These are phyloP conservation scores for Silene uniflora DNA, from an alignment of 148 eudicot genomes.

Conservation along the genomic window DNA sequence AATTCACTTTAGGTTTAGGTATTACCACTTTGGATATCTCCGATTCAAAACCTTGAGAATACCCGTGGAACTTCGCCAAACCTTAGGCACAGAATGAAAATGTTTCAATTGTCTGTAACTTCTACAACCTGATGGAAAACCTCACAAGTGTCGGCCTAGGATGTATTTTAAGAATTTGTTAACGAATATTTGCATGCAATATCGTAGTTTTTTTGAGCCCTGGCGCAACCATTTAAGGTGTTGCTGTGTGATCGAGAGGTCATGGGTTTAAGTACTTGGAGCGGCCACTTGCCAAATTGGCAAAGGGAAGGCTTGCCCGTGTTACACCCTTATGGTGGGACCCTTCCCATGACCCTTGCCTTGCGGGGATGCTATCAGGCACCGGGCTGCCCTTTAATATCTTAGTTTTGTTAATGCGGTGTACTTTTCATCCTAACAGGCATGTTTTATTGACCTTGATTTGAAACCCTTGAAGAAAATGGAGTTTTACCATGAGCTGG, in stretches of 20 bases:
- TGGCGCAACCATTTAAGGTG: too few species aligned
- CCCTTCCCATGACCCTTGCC: too few species aligned
- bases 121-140: neutral
- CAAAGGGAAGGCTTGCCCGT: too few species aligned
- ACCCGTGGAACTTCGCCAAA: neutral
- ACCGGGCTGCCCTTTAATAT: neutral
- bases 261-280: too few species aligned
- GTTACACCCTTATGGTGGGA: too few species aligned
- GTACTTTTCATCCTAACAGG: conserved; percentile 41
- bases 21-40: neutral
- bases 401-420: conserved; percentile 10
- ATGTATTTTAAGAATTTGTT: neutral
- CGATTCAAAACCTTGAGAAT: neutral
- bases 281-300: too few species aligned
- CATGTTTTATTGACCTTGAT: conserved; percentile 83
- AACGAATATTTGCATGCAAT: too few species aligned
- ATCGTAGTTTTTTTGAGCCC: neutral
- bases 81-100: neutral
- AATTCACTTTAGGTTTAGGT: neutral
- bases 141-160: neutral
- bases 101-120: too few species aligned
- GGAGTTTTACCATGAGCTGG: conserved; percentile 80
- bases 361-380: too few species aligned
- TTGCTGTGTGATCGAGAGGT: too few species aligned
- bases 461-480: conserved; percentile 79